A percentile compares a stretch with the other conserved stretches of the same genome.
phyloP scores from a whole-genome alignment of 1,139 yeast species.

The Yamadazyma diospyri region DNA sequence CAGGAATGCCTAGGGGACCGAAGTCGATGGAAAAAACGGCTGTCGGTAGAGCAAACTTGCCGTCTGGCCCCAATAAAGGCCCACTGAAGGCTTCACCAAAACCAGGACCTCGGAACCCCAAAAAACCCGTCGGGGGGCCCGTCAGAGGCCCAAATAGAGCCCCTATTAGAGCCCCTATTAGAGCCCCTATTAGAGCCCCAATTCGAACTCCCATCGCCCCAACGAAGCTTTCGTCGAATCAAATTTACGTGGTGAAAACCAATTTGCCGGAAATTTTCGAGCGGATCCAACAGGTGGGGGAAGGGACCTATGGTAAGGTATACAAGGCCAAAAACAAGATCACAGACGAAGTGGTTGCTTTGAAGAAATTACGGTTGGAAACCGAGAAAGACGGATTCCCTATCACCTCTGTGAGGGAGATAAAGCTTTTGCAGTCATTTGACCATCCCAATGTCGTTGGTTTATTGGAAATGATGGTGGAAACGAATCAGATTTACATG shows the following conservation, averaged over 20 bases:
- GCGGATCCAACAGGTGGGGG: slow-evolving; percentile 46
- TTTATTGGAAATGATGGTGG: slow-evolving; percentile 86
- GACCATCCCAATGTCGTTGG: slow-evolving; percentile 81
- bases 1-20: slow-evolving; percentile 8
- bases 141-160: not conserved
- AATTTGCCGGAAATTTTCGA: slow-evolving; percentile 29
- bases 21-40: slow-evolving; percentile 4
- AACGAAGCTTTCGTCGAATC: slow-evolving; percentile 19
- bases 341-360: slow-evolving; percentile 75
- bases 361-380: slow-evolving; percentile 80
- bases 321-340: slow-evolving; percentile 59
- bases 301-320: slow-evolving; percentile 50
- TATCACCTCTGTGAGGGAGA: slow-evolving; percentile 90
- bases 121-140: no score
- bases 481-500: slow-evolving; percentile 77
- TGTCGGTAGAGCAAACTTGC: no score
- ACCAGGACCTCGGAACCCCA: no score
- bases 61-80: no score
- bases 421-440: slow-evolving; percentile 80
- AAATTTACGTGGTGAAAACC: slow-evolving; percentile 34
- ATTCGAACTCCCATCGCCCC: slow-evolving; percentile 6
- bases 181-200: slow-evolving; percentile 3
- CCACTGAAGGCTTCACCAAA: no score
- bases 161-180: no score
- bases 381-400: slow-evolving; percentile 94